Evolutionary conservation across 225 moss, liverwort and hornwort species (phyloP), one percentile per base, ranked within the genome.

Genomic region (Polytrichum commune): DNA sequence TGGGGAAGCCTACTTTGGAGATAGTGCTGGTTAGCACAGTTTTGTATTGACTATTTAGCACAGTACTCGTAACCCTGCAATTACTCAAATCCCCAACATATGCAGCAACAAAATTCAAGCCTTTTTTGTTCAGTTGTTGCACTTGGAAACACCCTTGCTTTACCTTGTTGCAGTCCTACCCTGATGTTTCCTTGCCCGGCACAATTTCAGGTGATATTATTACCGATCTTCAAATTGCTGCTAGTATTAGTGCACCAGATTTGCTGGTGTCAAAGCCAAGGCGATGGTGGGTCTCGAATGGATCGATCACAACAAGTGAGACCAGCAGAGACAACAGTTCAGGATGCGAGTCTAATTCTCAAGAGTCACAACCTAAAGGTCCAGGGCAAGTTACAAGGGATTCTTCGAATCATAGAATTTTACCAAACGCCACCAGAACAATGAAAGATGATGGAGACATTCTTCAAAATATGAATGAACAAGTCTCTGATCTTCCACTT

Each of bases 271-370:
- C 79, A 69, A 88, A 71, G 73, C 76, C 80, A 70, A 87, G 78
- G 67, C 75, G 85, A 53, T 88, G 88, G 88, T 88, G 88, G 88
- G 78, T 85, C 55, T 55, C 57, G 1, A 60, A 28, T 69, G 28
- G 18, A 25, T 29, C 56, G 8, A 19, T 27, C 10, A 27, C 69
- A 69, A 19, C 18, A 29, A 28, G 19, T 55, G 69, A 69, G 25
- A 7, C 27, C 27, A 30, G 69, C 57, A 55, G 55, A 16, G 46
- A 46, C 28, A 20, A 64, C 19, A 55, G 24, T 19, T 28, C 56
- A 66, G 54, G 8, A 27, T 28, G 3, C 3, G 54, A 26, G 22
- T n/a, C 72, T 64, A 63, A 35, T 30, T 24, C 13, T 46, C 32
- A 72, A 61, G 58, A 27, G 38, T 33, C 62, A 19, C 20, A n/a